phyloP scores from a whole-genome alignment of 2,329 filamentous ascomycete species.

The Fusarium piperis region DNA sequence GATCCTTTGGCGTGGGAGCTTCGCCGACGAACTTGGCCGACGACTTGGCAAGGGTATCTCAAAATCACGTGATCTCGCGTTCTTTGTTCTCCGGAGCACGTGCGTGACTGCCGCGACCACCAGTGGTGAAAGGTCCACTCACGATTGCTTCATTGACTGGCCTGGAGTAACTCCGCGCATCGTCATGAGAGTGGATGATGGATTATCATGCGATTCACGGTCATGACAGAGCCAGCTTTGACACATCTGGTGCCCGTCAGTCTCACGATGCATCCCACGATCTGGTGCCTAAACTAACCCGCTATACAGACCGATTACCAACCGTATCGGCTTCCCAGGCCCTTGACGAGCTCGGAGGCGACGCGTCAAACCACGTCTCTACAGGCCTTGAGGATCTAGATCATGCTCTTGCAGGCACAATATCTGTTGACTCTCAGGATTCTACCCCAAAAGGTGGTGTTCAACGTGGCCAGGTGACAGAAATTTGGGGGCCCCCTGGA shows the following conservation, averaged over 20 bases:
- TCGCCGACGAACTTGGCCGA: slow-evolving; percentile 15
- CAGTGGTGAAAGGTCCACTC: slow-evolving; percentile 19
- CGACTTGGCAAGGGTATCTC: not conserved
- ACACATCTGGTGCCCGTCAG: slow-evolving; percentile 62
- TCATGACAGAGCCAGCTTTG: slow-evolving; percentile 70
- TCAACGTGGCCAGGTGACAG: slow-evolving; percentile 79
- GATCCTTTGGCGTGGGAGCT: not conserved
- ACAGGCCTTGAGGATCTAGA: slow-evolving; percentile 68
- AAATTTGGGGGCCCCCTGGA: slow-evolving; percentile 89
- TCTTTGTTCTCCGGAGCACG: not conserved
- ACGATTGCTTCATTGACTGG: slow-evolving; percentile 27
- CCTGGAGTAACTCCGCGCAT: slow-evolving; percentile 24
- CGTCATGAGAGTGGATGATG: slow-evolving; percentile 53
- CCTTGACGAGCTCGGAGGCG: slow-evolving; percentile 66
- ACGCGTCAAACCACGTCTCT: slow-evolving; percentile 61
- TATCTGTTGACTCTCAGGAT: slow-evolving; percentile 18
- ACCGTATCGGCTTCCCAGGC: slow-evolving; percentile 81
- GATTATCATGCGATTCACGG: slow-evolving; percentile 69
- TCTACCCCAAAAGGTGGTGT: slow-evolving; percentile 63
- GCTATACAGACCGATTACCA: slow-evolving; percentile 72
- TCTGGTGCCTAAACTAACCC: slow-evolving; percentile 21
- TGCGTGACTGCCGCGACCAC: not conserved
- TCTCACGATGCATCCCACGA: slow-evolving; percentile 29
- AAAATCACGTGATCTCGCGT: slow-evolving; percentile 33
- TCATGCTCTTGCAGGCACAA: slow-evolving; percentile 48